phyloP scores from a whole-genome alignment of 1,284 basidiomycete species.

The Cutaneotrichosporon sp. region DNA sequence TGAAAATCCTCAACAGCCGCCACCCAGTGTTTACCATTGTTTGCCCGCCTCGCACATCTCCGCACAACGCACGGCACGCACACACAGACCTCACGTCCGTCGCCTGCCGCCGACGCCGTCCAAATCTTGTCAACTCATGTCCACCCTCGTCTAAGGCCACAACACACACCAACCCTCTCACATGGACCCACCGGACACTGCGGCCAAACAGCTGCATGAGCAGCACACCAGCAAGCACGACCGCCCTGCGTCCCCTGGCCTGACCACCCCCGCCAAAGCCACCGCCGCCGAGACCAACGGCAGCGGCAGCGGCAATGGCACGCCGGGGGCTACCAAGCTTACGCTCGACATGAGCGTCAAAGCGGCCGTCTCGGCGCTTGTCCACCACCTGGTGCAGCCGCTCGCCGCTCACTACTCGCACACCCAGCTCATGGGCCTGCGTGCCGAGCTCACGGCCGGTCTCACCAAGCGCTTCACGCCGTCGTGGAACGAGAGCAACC shows the following conservation, averaged over 20 bases:
- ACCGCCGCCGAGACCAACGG: background rate
- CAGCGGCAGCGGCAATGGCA: background rate
- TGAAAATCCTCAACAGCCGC: too few species aligned
- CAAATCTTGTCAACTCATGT: background rate
- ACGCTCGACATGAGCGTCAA: conserved; percentile 30
- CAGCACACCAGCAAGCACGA: too few species aligned
- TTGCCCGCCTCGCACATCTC: too few species aligned
- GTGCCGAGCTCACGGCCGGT: conserved; percentile 20
- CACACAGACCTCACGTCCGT: too few species aligned
- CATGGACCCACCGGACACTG: conserved; percentile 4
- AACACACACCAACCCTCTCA: background rate
- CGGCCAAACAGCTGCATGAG: too few species aligned
- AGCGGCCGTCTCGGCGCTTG: conserved; percentile 36
- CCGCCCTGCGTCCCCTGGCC: background rate
- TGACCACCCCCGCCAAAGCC: background rate
- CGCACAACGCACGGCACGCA: too few species aligned
- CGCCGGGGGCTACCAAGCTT: conserved; percentile 1
- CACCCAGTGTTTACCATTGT: too few species aligned
- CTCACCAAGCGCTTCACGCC: conserved; percentile 25
- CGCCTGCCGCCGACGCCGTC: too few species aligned
- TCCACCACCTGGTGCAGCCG: conserved; percentile 37
- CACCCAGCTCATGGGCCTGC: conserved; percentile 27
- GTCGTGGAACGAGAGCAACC: conserved; percentile 39
- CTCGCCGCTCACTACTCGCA: conserved; percentile 35
- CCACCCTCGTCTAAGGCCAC: background rate